Evolutionary conservation across 148 eudicot genomes (phyloP).

Genomic region (Pharnaceum exiguum): DNA sequence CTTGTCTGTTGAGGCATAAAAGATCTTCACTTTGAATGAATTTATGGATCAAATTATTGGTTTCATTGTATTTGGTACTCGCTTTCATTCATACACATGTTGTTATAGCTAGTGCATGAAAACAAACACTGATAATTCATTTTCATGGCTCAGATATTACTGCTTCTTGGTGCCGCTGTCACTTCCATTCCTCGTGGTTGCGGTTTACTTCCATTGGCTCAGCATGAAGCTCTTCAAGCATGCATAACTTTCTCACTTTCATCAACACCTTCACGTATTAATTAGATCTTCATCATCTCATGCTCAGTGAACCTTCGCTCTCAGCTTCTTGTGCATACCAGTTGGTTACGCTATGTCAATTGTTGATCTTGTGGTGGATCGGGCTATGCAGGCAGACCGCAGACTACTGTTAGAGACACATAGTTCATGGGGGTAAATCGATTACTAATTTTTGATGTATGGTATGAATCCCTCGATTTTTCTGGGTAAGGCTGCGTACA

Average conservation of each 20-base stretch:
- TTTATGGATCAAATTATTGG: too few species aligned
- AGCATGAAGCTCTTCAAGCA: slow-evolving; percentile 94
- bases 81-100: background rate
- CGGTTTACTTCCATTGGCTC: slow-evolving; percentile 89
- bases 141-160: slow-evolving; percentile 56
- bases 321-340: too few species aligned
- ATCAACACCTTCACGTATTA: background rate
- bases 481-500: too few species aligned
- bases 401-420: too few species aligned
- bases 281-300: background rate
- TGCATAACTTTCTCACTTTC: slow-evolving; percentile 33
- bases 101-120: background rate
- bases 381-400: too few species aligned
- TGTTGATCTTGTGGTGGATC: too few species aligned
- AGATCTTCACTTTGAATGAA: too few species aligned
- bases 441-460: too few species aligned
- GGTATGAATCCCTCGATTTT: too few species aligned
- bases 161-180: slow-evolving; percentile 80
- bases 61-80: too few species aligned
- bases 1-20: too few species aligned
- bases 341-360: background rate
- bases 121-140: background rate
- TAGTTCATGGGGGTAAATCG: too few species aligned
- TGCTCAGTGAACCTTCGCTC: background rate
- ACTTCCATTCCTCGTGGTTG: slow-evolving; percentile 59